Base-by-base conservation (phyloP, 2,329 filamentous ascomycete species). In the Dothistroma septosporum region DNA sequence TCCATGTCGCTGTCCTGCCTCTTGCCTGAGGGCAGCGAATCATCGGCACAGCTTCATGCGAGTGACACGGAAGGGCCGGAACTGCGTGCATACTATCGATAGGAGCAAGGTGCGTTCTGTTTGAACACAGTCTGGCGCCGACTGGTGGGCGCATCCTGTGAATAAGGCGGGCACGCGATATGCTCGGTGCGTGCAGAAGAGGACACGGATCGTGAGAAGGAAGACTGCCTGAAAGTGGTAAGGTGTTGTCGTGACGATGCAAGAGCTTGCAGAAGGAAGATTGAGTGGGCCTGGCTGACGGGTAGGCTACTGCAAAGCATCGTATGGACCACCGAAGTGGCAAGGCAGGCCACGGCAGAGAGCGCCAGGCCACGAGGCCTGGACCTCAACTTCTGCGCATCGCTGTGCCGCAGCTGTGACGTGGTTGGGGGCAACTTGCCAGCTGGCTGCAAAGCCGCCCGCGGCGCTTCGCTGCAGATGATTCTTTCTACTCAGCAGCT, bases 261-360 rank as follows among this genome's bases (percentile, higher is more conserved):
- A 47, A 28, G 46, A 59, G 22, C 49, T 37, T 55, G 59, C 60
- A 60, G 57, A 57, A 33, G 22, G 56, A 60, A 61, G 49, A 64
- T 60, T 46, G 44, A 48, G 44, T 49, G 50, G 33, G 32, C 57
- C 37, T 21, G 55, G 58, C 59, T 53, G 53, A 57, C 21, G 22
- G 32, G 16, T 14, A 21, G 41, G 55, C 63, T 64, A 66, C 55
- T 66, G 64, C 64, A 64, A 64, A 61, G 64, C 60, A 66, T 66
- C 64, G 61, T 65, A 49, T 60, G 57, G 53, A 59, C 55, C 53
- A 41, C 41, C 32, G 31, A 55, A 47, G 53, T 19, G 46, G 48
- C 53, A 61, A 44, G 41, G 41, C 41, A 19, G 5, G 55, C 53
- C 55, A 61, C 61, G 53, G 48, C 53, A 50, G 41, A 53, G 41